phyloP scores from a whole-genome alignment of 2,329 filamentous ascomycete genomes.

The Thermothelomyces thermophilus region DNA sequence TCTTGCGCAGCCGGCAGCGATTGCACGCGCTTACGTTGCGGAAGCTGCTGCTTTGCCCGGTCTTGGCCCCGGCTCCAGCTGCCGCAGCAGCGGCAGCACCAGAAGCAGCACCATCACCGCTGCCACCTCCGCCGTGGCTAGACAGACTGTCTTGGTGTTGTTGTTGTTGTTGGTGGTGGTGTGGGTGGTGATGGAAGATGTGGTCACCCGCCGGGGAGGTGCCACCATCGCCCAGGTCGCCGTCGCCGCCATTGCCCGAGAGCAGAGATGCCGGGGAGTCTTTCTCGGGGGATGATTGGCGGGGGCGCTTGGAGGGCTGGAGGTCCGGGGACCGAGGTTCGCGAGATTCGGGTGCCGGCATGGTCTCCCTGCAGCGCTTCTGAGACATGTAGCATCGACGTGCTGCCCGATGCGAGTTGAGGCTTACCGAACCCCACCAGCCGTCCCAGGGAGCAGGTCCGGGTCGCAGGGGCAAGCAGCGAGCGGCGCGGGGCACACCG shows the following conservation, averaged over 20 bases:
- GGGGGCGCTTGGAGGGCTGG: slow-evolving; percentile 51
- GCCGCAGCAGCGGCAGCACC: slow-evolving; percentile 17
- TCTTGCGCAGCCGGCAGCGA: slow-evolving; percentile 85
- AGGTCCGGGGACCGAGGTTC: slow-evolving; percentile 44
- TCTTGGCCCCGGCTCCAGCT: slow-evolving; percentile 31
- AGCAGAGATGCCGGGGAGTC: slow-evolving; percentile 35
- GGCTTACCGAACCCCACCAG: background rate
- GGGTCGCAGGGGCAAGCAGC: background rate
- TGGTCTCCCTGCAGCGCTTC: slow-evolving; percentile 25
- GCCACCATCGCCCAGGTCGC: slow-evolving; percentile 18
- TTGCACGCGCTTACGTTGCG: slow-evolving; percentile 93
- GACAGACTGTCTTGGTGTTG: background rate
- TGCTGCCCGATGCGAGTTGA: slow-evolving; percentile 13
- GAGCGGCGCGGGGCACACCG: too few species aligned
- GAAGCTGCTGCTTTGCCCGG: slow-evolving; percentile 59
- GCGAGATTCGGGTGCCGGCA: slow-evolving; percentile 35
- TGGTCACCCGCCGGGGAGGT: slow-evolving; percentile 33
- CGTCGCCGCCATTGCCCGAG: slow-evolving; percentile 3
- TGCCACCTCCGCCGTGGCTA: slow-evolving; percentile 22
- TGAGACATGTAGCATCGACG: slow-evolving; percentile 11
- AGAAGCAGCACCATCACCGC: slow-evolving; percentile 27
- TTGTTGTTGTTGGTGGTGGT: too few species aligned
- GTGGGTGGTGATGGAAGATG: slow-evolving; percentile 23
- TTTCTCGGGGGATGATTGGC: slow-evolving; percentile 46
- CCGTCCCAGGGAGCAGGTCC: background rate